Conservation (phyloP, 805 yeast genomes). For the Blastobotrys muscicola region DNA sequence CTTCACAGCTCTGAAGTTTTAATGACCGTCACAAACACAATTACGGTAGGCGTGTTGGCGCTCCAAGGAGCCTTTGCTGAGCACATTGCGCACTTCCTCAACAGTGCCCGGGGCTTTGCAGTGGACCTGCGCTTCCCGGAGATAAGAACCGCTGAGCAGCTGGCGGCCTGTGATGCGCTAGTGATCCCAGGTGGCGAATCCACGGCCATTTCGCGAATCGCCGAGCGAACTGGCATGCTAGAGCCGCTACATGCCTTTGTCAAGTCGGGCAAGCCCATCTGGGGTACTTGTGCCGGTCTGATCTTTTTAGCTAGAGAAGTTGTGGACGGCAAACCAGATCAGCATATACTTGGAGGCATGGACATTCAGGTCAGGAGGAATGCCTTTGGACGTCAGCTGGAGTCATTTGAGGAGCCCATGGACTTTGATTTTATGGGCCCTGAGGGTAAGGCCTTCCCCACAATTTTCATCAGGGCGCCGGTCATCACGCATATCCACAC, state of each 20-base stretch:
- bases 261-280: conserved; percentile 41
- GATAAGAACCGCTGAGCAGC: conserved; percentile 45
- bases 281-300: conserved; percentile 88
- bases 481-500: conserved; percentile 32
- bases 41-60: conserved; percentile 57
- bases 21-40: conserved; percentile 10
- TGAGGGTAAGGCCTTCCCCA: conserved; percentile 26
- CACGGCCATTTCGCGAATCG: conserved; percentile 55
- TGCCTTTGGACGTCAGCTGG: conserved; percentile 71
- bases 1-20: not conserved
- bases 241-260: conserved; percentile 46
- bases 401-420: conserved; percentile 46
- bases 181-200: conserved; percentile 52
- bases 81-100: conserved; percentile 39
- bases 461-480: conserved; percentile 69
- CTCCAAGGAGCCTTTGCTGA: conserved; percentile 74
- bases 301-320: conserved; percentile 52
- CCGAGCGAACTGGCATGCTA: conserved; percentile 53
- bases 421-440: conserved; percentile 31
- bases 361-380: conserved; percentile 57
- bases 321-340: conserved; percentile 39
- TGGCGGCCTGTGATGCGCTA: conserved; percentile 44
- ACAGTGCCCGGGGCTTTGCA: conserved; percentile 9
- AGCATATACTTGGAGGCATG: conserved; percentile 49
- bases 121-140: conserved; percentile 26